phyloP scores from a whole-genome alignment of 1,284 basidiomycete genomes.

The Malassezia japonica region DNA sequence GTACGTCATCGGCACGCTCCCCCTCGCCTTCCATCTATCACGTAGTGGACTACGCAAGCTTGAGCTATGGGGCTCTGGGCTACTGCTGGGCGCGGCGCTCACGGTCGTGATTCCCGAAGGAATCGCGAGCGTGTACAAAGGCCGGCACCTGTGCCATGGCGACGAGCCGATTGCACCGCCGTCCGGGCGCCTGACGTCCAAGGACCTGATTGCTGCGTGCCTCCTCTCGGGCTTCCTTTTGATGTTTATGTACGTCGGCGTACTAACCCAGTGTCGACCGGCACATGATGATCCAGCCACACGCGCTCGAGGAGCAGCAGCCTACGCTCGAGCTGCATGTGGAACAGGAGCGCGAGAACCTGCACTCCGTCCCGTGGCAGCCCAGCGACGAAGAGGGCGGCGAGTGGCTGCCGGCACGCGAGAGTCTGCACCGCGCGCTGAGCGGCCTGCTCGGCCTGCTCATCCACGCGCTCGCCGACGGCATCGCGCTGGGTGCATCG shows the following conservation, averaged over 20 bases:
- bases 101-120: constrained; percentile 46
- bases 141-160: not conserved
- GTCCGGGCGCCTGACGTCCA: constrained; percentile 12
- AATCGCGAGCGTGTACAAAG: constrained; percentile 12
- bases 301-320: not conserved
- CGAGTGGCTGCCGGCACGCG: not conserved
- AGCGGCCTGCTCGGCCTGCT: constrained; percentile 35
- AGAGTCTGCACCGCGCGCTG: constrained; percentile 21
- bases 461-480: constrained; percentile 42
- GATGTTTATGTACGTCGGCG: constrained; percentile 30
- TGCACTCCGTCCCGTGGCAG: not conserved
- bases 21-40: constrained; percentile 34
- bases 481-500: constrained; percentile 43
- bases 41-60: constrained; percentile 30
- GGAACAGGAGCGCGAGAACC: not conserved
- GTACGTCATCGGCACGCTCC: constrained; percentile 32
- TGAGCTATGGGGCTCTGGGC: constrained; percentile 40
- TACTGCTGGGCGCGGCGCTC: constrained; percentile 41
- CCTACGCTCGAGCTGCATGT: not conserved
- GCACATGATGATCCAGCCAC: constrained; percentile 7
- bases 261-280: constrained; percentile 13
- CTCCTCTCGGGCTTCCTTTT: constrained; percentile 40
- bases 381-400: not conserved
- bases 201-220: constrained; percentile 28
- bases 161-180: not conserved